These are phyloP conservation scores for Bisporella sp. DNA, from an alignment of 2,329 filamentous ascomycete species.

Conservation along the genomic window DNA sequence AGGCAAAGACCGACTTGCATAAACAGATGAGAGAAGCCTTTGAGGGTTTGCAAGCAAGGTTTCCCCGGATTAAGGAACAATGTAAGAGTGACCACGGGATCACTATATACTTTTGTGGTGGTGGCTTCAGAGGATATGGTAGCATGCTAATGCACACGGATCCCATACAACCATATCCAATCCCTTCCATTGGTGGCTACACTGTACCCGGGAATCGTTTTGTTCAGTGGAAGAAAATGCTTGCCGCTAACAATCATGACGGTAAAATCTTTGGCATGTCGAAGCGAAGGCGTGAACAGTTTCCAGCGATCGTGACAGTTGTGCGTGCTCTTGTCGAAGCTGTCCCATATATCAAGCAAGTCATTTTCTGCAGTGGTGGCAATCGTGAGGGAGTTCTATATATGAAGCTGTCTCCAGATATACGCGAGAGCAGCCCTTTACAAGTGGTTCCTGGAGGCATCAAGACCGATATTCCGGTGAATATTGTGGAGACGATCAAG, in stretches of 20 bases:
- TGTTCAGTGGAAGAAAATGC: conserved; percentile 43
- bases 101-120: conserved; percentile 79
- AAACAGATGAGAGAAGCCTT: conserved; percentile 55
- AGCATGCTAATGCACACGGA: conserved; percentile 81
- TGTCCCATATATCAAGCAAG: conserved; percentile 63
- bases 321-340: conserved; percentile 67
- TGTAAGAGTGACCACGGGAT: conserved; percentile 38
- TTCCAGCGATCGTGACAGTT: conserved; percentile 75
- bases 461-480: too few relatives aligned
- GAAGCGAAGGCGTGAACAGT: conserved; percentile 69
- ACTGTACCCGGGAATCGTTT: conserved; percentile 57
- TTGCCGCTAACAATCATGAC: conserved; percentile 40
- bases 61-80: conserved; percentile 45
- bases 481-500: too few relatives aligned
- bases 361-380: conserved; percentile 81
- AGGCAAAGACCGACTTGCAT: conserved; percentile 39
- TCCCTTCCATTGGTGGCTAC: conserved; percentile 77
- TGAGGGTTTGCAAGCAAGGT: conserved; percentile 39
- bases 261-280: conserved; percentile 71
- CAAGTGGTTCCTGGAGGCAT: conserved; percentile 24
- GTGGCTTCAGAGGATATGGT: conserved; percentile 85
- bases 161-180: conserved; percentile 68
- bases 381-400: conserved; percentile 80
- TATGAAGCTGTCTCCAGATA: conserved; percentile 52
- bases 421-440: conserved; percentile 62